phyloP scores from a whole-genome alignment of 176 grass and related monocot species.

The Dactylis glomerata region DNA sequence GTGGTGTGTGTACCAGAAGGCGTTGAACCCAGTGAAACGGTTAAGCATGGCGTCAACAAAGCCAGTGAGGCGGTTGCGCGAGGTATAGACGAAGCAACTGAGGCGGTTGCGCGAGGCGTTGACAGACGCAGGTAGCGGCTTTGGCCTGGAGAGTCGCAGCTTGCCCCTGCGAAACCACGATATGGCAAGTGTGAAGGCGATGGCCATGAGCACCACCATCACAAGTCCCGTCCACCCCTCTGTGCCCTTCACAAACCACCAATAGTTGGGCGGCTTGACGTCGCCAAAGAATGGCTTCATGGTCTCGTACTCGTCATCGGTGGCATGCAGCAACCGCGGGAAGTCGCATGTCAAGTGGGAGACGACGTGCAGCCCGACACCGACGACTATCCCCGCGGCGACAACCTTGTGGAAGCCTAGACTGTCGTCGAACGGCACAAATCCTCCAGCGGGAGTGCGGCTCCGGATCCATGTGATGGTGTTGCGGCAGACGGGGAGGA shows the following conservation, averaged over 20 bases:
- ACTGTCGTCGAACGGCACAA: conserved; percentile 78
- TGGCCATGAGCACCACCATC: conserved; percentile 69
- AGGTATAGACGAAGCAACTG: neutral
- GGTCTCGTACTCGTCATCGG: conserved; percentile 46
- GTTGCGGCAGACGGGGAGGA: conserved; percentile 90
- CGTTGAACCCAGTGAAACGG: conserved; percentile 78
- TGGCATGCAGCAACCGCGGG: conserved; percentile 61
- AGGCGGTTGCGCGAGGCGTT: neutral
- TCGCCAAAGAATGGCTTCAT: conserved; percentile 60
- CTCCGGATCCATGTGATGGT: conserved; percentile 87
- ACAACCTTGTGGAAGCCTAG: conserved; percentile 97
- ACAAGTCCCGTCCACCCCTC: conserved; percentile 84
- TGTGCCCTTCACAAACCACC: conserved; percentile 93
- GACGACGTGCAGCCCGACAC: conserved; percentile 50
- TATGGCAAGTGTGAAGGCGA: conserved; percentile 73
- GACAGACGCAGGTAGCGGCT: neutral
- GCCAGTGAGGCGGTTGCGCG: neutral
- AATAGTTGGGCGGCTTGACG: conserved; percentile 52
- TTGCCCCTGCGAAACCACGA: conserved; percentile 59
- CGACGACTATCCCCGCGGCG: conserved; percentile 56
- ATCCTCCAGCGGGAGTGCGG: conserved; percentile 21
- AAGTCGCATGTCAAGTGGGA: conserved; percentile 84
- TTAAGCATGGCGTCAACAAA: neutral
- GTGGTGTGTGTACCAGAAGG: conserved; percentile 98
- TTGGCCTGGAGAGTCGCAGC: conserved; percentile 19